Evolutionary conservation across 805 yeast genomes (phyloP).

Genomic region (Metschnikowia noctiluminum): DNA sequence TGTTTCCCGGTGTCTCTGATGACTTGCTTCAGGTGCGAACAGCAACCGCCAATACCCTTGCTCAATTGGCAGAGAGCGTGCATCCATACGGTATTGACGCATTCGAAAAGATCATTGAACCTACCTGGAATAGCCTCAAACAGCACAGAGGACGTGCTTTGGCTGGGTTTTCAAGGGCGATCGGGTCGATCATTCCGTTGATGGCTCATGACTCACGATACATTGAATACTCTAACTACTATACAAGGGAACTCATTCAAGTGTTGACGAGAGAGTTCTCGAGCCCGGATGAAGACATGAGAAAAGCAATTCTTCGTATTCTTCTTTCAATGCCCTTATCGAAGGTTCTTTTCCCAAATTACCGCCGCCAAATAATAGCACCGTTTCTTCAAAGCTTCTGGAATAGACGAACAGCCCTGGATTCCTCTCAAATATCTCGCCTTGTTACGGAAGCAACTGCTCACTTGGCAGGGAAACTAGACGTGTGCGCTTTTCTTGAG

Average conservation of each 20-base stretch:
- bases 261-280: conserved; percentile 68
- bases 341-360: conserved; percentile 51
- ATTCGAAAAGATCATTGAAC: conserved; percentile 70
- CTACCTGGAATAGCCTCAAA: conserved; percentile 76
- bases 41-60: conserved; percentile 66
- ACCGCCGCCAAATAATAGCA: conserved; percentile 45
- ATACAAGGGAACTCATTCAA: conserved; percentile 68
- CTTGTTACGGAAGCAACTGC: conserved; percentile 72
- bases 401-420: conserved; percentile 78
- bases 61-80: conserved; percentile 76
- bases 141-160: conserved; percentile 74
- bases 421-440: conserved; percentile 46
- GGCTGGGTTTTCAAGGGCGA: conserved; percentile 71
- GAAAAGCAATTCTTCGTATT: conserved; percentile 63
- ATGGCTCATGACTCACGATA: conserved; percentile 56
- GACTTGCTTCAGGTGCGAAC: conserved; percentile 65
- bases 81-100: conserved; percentile 89
- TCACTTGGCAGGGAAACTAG: conserved; percentile 63
- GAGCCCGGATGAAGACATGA: conserved; percentile 88
- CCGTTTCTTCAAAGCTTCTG: conserved; percentile 72
- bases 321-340: conserved; percentile 64
- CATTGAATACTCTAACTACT: conserved; percentile 73
- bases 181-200: conserved; percentile 78
- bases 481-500: conserved; percentile 58
- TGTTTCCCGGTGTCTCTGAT: conserved; percentile 58